Evolutionary conservation across 768 basidiomycete species (phyloP).

Genomic region (Trametopsis cervina): DNA sequence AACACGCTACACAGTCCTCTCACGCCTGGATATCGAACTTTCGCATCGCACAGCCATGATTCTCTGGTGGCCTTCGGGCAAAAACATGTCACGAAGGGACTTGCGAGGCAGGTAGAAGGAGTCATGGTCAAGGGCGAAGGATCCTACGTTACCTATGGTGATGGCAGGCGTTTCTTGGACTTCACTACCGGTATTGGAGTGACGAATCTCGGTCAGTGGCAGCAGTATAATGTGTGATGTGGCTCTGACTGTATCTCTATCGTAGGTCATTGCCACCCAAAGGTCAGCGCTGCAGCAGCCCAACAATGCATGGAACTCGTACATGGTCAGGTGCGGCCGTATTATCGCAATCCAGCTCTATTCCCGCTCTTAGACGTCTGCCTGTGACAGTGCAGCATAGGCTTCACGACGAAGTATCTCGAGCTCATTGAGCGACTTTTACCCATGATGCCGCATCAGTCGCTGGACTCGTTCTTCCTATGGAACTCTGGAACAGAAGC

Average conservation of each 20-base stretch:
- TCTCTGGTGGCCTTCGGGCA: constrained; percentile 31
- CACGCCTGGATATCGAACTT: background rate
- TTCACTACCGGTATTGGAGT: constrained; percentile 89
- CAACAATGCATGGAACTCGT: constrained; percentile 79
- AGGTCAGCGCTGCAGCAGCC: constrained; percentile 82
- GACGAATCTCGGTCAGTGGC: constrained; percentile 59
- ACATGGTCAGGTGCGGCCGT: constrained; percentile 70
- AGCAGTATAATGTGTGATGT: too few relatives aligned
- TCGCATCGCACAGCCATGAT: constrained; percentile 10
- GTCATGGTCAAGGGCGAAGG: constrained; percentile 65
- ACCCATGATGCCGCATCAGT: constrained; percentile 85
- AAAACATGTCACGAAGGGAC: constrained; percentile 39
- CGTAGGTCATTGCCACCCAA: constrained; percentile 81
- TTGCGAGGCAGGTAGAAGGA: constrained; percentile 38
- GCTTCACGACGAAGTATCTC: constrained; percentile 81
- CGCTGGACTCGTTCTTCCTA: constrained; percentile 94
- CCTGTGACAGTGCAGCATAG: constrained; percentile 84
- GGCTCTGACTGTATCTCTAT: too few relatives aligned
- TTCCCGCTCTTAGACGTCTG: too few relatives aligned
- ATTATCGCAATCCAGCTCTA: too few relatives aligned
- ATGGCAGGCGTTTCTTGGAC: constrained; percentile 72
- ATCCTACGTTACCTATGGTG: constrained; percentile 63
- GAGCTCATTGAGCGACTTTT: constrained; percentile 79
- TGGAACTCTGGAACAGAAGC: constrained; percentile 97
- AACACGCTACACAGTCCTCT: background rate